phyloP scores from a whole-genome alignment of 257 asterid genomes.

The Solanum etuberosum region DNA sequence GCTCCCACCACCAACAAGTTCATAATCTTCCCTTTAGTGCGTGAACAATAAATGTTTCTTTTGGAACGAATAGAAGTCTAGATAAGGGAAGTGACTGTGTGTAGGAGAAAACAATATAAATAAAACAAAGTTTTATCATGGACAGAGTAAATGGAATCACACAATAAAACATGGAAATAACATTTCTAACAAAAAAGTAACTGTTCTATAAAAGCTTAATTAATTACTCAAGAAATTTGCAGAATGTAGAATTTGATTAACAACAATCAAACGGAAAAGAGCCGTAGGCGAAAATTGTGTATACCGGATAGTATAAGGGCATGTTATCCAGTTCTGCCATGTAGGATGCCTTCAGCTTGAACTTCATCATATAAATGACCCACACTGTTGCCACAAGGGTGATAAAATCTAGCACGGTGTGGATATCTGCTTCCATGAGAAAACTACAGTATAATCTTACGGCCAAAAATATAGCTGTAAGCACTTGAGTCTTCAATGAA shows the following conservation, averaged over 20 bases:
- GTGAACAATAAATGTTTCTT: neutral
- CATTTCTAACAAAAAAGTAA: neutral
- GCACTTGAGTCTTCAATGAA: conserved; percentile 84
- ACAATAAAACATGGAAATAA: neutral
- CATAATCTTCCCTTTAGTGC: neutral
- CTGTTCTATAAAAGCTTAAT: neutral
- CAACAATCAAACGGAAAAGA: neutral
- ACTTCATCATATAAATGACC: conserved; percentile 81
- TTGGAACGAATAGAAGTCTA: neutral
- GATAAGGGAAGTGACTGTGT: neutral
- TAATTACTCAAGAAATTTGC: neutral
- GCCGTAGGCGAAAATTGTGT: neutral
- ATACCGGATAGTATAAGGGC: conserved; percentile 66
- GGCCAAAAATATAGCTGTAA: conserved; percentile 69
- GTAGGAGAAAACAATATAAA: neutral
- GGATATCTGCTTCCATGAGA: conserved; percentile 73
- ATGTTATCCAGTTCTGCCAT: conserved; percentile 50
- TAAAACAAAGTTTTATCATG: neutral
- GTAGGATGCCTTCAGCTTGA: conserved; percentile 67
- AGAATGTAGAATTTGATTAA: neutral
- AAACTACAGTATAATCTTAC: conserved; percentile 59
- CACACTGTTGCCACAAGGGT: conserved; percentile 81
- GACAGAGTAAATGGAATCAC: neutral
- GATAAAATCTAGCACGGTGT: conserved; percentile 67
- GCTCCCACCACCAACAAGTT: neutral